Conservation (phyloP, 176 grass and related monocot genomes). For the Alopecurus myosuroides region DNA sequence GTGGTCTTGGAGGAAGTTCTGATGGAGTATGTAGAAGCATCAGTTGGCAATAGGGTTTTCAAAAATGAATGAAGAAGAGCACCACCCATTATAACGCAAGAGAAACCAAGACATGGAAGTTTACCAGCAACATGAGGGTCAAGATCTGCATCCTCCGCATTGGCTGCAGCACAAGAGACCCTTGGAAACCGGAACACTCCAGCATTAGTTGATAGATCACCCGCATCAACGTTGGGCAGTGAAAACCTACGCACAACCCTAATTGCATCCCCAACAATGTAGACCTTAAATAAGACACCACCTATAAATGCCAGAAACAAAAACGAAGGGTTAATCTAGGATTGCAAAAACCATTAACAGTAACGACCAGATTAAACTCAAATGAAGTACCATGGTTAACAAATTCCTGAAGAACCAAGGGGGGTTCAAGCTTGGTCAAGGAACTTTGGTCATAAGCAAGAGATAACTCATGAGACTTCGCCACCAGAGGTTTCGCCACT, state of each 20-base stretch:
- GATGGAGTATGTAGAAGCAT: conserved; percentile 11
- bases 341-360: not conserved
- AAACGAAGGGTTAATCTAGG: conserved; percentile 16
- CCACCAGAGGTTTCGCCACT: conserved; percentile 95
- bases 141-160: conserved; percentile 81
- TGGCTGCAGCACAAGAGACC: conserved; percentile 85
- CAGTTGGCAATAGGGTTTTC: conserved; percentile 8
- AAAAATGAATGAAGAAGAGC: not conserved
- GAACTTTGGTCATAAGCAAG: conserved; percentile 88
- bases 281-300: conserved; percentile 94
- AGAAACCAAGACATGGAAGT: not conserved
- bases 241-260: conserved; percentile 86
- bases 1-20: conserved; percentile 88
- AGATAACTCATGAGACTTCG: conserved; percentile 83
- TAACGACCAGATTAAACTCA: not conserved
- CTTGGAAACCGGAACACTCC: conserved; percentile 86
- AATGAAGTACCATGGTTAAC: conserved; percentile 73
- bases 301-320: conserved; percentile 38
- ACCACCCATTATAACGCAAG: not conserved
- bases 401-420: conserved; percentile 95
- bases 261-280: conserved; percentile 91
- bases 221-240: conserved; percentile 73
- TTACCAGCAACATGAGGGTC: conserved; percentile 86
- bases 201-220: conserved; percentile 52
- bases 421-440: conserved; percentile 78